Percentiles rank a stretch among this genome's conserved stretches.
phyloP scores from a whole-genome alignment of 164 flowering plant species.

The Brasenia schreberi region DNA sequence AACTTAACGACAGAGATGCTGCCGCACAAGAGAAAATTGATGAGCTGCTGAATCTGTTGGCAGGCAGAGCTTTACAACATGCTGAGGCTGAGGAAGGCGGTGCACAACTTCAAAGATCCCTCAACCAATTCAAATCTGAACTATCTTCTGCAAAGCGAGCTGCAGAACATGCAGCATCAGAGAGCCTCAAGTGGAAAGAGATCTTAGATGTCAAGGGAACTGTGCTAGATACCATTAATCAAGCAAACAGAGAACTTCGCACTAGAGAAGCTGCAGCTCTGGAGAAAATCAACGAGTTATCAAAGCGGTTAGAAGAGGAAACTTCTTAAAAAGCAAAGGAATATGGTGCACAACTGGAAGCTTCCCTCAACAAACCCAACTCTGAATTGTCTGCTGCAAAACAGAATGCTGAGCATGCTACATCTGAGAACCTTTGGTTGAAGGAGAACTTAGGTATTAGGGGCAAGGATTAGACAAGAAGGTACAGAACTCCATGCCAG shows the following conservation, averaged over 20 bases:
- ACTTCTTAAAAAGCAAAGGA: constrained; percentile 19
- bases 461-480: constrained; percentile 41
- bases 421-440: constrained; percentile 50
- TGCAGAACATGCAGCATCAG: no score
- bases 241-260: no score
- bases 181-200: no score
- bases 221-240: no score
- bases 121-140: no score
- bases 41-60: constrained; percentile 47
- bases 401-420: constrained; percentile 52
- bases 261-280: no score
- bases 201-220: no score
- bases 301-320: no score
- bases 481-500: constrained; percentile 38
- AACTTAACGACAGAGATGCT: constrained; percentile 35
- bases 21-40: constrained; percentile 31
- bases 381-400: constrained; percentile 40
- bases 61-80: constrained; percentile 7
- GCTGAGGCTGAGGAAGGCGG: no score
- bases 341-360: constrained; percentile 36
- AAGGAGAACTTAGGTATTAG: constrained; percentile 56
- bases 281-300: no score
- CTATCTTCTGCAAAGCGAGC: no score
- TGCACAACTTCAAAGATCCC: no score
- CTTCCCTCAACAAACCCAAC: constrained; percentile 37